Conservation (phyloP, 257 asterid species). For the Coffea eugenioides region DNA sequence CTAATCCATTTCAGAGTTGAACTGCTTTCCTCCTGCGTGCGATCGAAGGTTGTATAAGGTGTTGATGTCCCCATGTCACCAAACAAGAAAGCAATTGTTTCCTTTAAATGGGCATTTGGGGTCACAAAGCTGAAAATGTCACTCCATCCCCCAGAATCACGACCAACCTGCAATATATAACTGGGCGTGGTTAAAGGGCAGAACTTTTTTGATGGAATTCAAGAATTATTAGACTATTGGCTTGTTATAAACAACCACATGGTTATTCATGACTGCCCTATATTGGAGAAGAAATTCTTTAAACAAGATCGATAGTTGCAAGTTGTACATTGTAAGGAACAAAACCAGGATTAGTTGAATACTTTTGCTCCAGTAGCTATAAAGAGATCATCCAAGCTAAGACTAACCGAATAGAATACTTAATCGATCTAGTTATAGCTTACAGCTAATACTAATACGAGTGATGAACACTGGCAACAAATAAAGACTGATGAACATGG, state of each 20-base stretch:
- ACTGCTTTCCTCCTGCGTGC: conserved; percentile 71
- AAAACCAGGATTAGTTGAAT: too few species aligned
- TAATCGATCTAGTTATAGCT: too few species aligned
- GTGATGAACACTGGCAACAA: background rate
- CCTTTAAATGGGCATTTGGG: conserved; percentile 41
- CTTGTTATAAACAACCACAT: too few species aligned
- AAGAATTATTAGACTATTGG: background rate
- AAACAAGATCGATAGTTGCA: too few species aligned
- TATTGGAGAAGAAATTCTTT: too few species aligned
- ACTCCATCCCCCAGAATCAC: conserved; percentile 80
- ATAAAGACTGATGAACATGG: background rate
- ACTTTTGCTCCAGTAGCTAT: too few species aligned
- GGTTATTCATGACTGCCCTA: too few species aligned
- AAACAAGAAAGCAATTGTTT: conserved; percentile 71
- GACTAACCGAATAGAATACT: too few species aligned
- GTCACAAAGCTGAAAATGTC: conserved; percentile 55
- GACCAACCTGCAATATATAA: conserved; percentile 53
- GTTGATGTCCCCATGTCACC: conserved; percentile 95
- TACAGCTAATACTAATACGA: too few species aligned
- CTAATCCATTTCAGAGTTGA: conserved; percentile 81
- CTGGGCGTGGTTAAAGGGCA: background rate
- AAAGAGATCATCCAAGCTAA: too few species aligned
- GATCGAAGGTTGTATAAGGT: conserved; percentile 72
- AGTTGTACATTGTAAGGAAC: too few species aligned
- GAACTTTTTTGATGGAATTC: background rate